Conservation (phyloP, 192 early-diverging fungal genomes). For the Backusella tuberculispora region DNA sequence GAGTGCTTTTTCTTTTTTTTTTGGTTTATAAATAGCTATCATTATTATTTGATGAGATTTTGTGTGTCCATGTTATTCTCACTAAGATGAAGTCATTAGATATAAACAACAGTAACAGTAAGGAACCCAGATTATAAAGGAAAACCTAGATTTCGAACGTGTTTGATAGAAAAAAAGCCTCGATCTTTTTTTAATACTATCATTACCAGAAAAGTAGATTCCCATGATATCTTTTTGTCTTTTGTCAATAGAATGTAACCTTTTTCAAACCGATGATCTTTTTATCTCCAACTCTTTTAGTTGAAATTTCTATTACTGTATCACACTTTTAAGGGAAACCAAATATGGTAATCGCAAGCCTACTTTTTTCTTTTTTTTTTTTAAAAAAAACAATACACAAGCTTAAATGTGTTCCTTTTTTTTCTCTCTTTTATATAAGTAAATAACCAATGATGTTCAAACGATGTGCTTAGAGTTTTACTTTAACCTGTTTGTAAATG, state of each 20-base stretch:
- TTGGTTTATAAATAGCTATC: background rate
- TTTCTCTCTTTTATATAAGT: background rate
- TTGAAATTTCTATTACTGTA: background rate
- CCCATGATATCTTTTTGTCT: background rate
- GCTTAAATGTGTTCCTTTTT: too few relatives aligned
- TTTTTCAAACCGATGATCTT: slow-evolving; percentile 1
- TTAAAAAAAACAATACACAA: too few relatives aligned
- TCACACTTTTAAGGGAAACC: too few relatives aligned
- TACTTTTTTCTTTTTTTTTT: background rate
- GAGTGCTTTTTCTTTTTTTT: background rate
- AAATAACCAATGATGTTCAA: background rate
- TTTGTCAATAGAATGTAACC: background rate
- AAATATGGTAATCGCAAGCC: too few relatives aligned
- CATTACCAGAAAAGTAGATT: background rate
- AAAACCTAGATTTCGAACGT: background rate
- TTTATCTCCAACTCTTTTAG: background rate
- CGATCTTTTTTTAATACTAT: background rate
- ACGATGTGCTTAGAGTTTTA: background rate
- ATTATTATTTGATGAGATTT: background rate
- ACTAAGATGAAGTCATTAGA: background rate
- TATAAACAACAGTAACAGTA: background rate
- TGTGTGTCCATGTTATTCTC: background rate
- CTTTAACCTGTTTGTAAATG: slow-evolving; percentile 1
- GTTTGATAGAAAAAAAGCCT: background rate
- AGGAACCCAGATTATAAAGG: background rate